Base-by-base conservation (phyloP, 305 asterid species). In the Solanum chacoense region DNA sequence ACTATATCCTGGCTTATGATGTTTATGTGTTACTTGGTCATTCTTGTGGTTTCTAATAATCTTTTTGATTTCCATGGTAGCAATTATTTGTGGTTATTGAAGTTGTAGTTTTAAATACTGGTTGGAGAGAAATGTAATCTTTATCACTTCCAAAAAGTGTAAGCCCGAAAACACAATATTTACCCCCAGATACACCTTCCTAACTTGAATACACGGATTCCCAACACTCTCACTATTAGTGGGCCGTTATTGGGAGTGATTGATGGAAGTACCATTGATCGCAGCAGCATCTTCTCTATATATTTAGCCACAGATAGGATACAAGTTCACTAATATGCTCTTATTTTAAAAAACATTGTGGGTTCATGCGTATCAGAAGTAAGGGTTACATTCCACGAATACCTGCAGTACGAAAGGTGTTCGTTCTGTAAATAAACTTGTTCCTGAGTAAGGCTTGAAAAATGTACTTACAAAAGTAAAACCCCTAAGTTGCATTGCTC, bases 1-100 rank as follows among this genome's bases (percentile, higher is more conserved):
- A 45, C 91, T 80, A 86, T 77, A 77, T 75, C 73, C 16, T 90
- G 84, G 89, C 88, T 89, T 85, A 87, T 79, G 87, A 85, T 84
- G 26, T 29, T 29, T 45, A 45, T 16, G 13, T 45, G 86, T 29
- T 45, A 26, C 72, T 83, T 90, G 86, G 38, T 55, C 45, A 88
- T 38, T 35, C 81, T 28, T 59, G 32, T 67, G 87, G 80, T 81
- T 45, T 45, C 37, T 29, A 28, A 11, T 18, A 36, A 81, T 81
- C 28, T 31, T 83, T 45, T 55, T 84, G 45, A 55, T 84, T 11
- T 32, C 31, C 45, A 22, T 31, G 13, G 45, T 84, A 11, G 45
- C 38, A 31, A 16, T 84, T 31, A 11, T 84, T 84, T 84, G 31
- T 45, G 40, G 45, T 84, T 22, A 22, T 55, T 84, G 74, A 84